phyloP scores from a whole-genome alignment of 768 basidiomycete genomes.

The Collybiopsis luxurians region DNA sequence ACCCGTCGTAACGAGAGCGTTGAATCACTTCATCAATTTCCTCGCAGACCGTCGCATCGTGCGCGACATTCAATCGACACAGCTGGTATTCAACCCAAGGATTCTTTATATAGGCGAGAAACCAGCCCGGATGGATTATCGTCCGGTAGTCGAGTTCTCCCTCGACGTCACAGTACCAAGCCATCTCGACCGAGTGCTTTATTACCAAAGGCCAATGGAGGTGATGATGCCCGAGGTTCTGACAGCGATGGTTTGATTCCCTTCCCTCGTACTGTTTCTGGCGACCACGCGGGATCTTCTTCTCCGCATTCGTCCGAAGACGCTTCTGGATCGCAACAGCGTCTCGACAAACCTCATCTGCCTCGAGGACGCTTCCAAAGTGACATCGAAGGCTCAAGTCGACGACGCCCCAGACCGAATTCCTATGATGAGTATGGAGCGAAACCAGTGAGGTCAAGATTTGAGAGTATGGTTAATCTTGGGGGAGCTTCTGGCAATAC shows the following conservation, averaged over 20 bases:
- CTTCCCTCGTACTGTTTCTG: constrained; percentile 62
- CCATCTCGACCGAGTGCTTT: constrained; percentile 45
- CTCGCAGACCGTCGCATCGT: constrained; percentile 61
- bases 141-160: constrained; percentile 40
- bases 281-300: constrained; percentile 43
- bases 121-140: constrained; percentile 54
- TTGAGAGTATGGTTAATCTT: constrained; percentile 71
- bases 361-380: constrained; percentile 71
- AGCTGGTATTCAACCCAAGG: constrained; percentile 47
- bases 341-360: constrained; percentile 35
- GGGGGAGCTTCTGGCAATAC: constrained; percentile 47
- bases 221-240: constrained; percentile 29
- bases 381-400: constrained; percentile 61
- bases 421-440: constrained; percentile 68
- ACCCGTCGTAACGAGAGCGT: constrained; percentile 42
- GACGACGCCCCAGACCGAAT: constrained; percentile 56
- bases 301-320: constrained; percentile 38
- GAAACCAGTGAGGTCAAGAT: constrained; percentile 55
- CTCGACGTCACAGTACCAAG: constrained; percentile 60
- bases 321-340: constrained; percentile 16
- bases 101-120: constrained; percentile 47
- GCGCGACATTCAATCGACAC: constrained; percentile 63
- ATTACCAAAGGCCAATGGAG: constrained; percentile 32
- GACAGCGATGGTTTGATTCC: constrained; percentile 50
- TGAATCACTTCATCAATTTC: constrained; percentile 46